Evolutionary conservation across 1,284 basidiomycete genomes (phyloP), one percentile per base, ranked within the genome.

Genomic region (Exobasidium rhododendri): DNA sequence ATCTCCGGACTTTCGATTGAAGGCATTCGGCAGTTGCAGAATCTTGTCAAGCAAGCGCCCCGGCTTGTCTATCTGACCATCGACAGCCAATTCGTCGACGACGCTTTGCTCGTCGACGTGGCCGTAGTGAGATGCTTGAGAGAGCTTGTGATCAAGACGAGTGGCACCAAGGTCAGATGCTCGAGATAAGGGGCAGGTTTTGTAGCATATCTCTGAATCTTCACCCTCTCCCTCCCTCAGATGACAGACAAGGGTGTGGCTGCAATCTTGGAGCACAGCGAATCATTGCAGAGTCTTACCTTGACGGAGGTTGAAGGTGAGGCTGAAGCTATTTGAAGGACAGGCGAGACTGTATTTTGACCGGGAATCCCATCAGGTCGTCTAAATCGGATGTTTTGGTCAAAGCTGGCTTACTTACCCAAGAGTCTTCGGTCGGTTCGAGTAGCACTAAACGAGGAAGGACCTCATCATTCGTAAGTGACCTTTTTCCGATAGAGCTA

Each of bases 21-120:
- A 40, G 52, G 52, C 2, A 44, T 55, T 55, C 13, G 40, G 22
- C 13, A 31, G 29, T 22, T 55, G 20, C 20, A 26, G 22, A 55
- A 4, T 3, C 20, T 55, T 6, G 5, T 55, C 2, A 26, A 26
- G 3, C 6, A 6, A 4, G 22, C 52, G 4, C 11, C 20, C 4
- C 31, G 4, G 17, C 52, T 55, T 44, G 28, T 22, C 4, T 32
- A 43, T 22, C 11, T 55, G 28, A 55, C 52, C 29, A 55, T 55
- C 28, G 52, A 55, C 20, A 55, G 52, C 35, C 52, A 40, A 35
- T 55, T 55, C 17, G 40, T 31, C 52, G 52, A 55, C 28, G 52
- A 55, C 17, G 24, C 20, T 6, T 31, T 55, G 4, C 17, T 55
- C 4, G 13, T 11, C 13, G 14, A 26, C 13, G 28, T 55, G 20